Evolutionary conservation across 805 yeast genomes (phyloP), one percentile per base, ranked within the genome.

Genomic region (Helenozyma baotianmanensis): DNA sequence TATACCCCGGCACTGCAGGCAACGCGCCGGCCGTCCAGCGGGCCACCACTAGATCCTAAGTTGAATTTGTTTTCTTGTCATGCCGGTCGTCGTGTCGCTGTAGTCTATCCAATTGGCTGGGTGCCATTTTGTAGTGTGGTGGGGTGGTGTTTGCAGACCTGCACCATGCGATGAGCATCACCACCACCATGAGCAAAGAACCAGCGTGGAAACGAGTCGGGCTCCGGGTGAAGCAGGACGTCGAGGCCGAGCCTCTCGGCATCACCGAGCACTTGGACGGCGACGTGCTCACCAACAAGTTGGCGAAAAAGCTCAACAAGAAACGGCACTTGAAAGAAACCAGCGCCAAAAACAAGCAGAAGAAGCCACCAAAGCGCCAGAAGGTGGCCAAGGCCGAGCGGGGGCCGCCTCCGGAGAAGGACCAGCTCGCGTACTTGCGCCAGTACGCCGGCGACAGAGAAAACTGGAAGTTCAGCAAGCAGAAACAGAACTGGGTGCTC

Each of bases 171-270:
- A n/a, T n/a, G n/a, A n/a, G n/a, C n/a, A n/a, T n/a, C n/a, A n/a
- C n/a, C n/a, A 23, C 11, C 17, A 27, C 12, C 27, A 46, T 44
- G 48, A 42, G 47, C 19, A 36, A 52, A 43, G 57, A 75, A n/a
- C 94, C 95, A 23, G 94, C 94, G 1, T 84, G 95, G 95, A 84
- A 84, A 54, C 69, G 78, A 47, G 66, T 80, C 6, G 95, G 95
- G 18, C 69, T 85, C 25, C 65, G 76, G 47, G 78, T 81, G 34
- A 70, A 77, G 43, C 63, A 70, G 27, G 64, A 64, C 6, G 42
- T 64, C 3, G 62, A 59, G 3, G 53, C 57, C 11, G 80, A 74
- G 43, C 77, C 74, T 1, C 52, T 70, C 26, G 62, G 67, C 2
- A 47, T 64, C 2, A 49, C 71, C 0, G 54, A 71, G 4, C 74